A percentile compares a stretch with the other conserved stretches of the same genome.
These are phyloP conservation scores for Brassica carinata DNA, from an alignment of 345 rosid species.

Conservation along the genomic window DNA sequence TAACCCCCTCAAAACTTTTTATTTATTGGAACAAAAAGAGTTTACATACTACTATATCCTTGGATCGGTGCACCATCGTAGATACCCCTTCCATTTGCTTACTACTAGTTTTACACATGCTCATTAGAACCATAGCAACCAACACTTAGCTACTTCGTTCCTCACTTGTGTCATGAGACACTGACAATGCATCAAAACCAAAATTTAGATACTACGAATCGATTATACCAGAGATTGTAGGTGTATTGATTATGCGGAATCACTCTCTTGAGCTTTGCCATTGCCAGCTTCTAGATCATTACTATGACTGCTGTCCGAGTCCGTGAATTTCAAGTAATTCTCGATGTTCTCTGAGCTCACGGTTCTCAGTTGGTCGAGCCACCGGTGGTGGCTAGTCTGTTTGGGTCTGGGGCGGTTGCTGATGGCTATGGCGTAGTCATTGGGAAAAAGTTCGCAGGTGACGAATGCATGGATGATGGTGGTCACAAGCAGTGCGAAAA, in stretches of 20 bases:
- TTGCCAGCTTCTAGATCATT: constrained; percentile 54
- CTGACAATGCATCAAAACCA: constrained; percentile 29
- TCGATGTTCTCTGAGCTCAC: constrained; percentile 72
- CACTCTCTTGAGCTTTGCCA: constrained; percentile 32
- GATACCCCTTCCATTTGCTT: constrained; percentile 2
- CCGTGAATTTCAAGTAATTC: constrained; percentile 59
- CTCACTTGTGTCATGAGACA: constrained; percentile 40
- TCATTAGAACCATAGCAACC: constrained; percentile 41
- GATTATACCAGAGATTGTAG: not conserved
- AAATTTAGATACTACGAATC: constrained; percentile 29
- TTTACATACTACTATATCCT: constrained; percentile 8
- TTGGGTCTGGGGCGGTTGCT: constrained; percentile 54
- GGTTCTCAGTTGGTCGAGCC: constrained; percentile 56
- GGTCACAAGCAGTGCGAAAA: constrained; percentile 57
- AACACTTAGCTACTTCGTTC: constrained; percentile 25
- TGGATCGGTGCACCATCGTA: no score
- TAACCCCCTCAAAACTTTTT: constrained; percentile 34
- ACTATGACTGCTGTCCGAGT: constrained; percentile 33
- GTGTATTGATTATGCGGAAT: constrained; percentile 13
- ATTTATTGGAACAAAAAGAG: constrained; percentile 21
- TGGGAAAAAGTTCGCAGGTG: constrained; percentile 56
- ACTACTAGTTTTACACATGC: constrained; percentile 36
- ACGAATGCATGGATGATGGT: constrained; percentile 61
- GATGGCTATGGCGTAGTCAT: constrained; percentile 77
- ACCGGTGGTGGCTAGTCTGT: constrained; percentile 46